These are phyloP conservation scores for Kitagawia praeruptora DNA, from an alignment of 129 eudicot species.

Conservation along the genomic window DNA sequence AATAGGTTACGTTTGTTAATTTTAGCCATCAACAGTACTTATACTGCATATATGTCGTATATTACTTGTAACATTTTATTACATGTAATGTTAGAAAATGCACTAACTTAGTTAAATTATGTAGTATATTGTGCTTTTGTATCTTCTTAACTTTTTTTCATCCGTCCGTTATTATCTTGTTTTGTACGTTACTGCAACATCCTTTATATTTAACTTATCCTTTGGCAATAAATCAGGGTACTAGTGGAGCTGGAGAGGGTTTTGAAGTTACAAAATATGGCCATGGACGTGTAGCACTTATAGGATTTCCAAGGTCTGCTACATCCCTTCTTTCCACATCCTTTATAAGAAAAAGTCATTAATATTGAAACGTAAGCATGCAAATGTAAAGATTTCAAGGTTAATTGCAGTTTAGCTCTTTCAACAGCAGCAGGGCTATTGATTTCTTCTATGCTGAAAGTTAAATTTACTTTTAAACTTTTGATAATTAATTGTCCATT, in stretches of 20 bases:
- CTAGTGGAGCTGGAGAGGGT: conserved; percentile 92
- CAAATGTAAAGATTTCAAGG: not conserved
- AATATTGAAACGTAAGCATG: not conserved
- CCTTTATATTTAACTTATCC: not conserved
- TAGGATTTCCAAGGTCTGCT: conserved; percentile 95
- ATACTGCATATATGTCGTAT: not conserved
- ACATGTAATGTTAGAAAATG: no score
- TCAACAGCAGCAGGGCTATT: not conserved
- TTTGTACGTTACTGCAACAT: not conserved
- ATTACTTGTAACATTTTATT: no score
- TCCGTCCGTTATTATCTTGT: not conserved
- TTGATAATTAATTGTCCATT: not conserved
- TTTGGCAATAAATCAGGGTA: conserved; percentile 46
- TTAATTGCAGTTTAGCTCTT: not conserved
- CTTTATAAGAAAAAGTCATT: not conserved
- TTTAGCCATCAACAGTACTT: not conserved
- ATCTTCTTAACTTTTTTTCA: not conserved
- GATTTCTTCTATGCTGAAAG: not conserved
- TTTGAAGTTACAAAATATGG: conserved; percentile 98
- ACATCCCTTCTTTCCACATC: not conserved
- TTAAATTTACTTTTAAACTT: not conserved
- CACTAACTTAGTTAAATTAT: no score
- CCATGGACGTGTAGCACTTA: conserved; percentile 96
- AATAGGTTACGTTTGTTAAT: not conserved
- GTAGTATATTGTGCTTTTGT: not conserved